These are phyloP conservation scores for Lachancea thermotolerans DNA, from an alignment of 805 yeast genomes.

Conservation along the genomic window DNA sequence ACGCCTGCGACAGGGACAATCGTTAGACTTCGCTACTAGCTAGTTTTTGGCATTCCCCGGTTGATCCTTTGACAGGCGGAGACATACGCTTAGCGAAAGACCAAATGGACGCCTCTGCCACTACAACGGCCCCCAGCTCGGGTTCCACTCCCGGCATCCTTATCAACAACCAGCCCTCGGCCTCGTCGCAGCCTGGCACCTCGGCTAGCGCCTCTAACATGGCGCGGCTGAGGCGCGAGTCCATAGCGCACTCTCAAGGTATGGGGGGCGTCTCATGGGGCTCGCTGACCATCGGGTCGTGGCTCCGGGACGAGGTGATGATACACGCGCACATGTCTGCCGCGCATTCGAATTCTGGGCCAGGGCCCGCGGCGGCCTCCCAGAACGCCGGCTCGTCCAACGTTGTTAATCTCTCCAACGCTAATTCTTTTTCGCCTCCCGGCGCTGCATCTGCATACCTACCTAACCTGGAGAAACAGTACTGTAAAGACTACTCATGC, in stretches of 20 bases:
- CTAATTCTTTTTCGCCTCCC: conserved; percentile 45
- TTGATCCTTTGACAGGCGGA: not conserved
- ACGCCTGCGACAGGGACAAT: not conserved
- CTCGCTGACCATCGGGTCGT: conserved; percentile 85
- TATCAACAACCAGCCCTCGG: conserved; percentile 7
- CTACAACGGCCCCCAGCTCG: conserved; percentile 5
- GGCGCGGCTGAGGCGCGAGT: conserved; percentile 69
- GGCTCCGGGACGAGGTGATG: conserved; percentile 92
- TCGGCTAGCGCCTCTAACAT: conserved; percentile 13
- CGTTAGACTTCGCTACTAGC: not conserved
- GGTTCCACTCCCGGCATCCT: conserved; percentile 11
- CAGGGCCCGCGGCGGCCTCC: not conserved
- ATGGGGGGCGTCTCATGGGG: conserved; percentile 99
- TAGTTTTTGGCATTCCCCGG: not conserved
- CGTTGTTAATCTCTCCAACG: conserved; percentile 2
- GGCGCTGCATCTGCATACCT: conserved; percentile 66
- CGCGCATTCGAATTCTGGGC: conserved; percentile 1
- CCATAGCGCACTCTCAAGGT: conserved; percentile 93
- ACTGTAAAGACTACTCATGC: conserved; percentile 93
- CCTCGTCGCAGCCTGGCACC: conserved; percentile 8
- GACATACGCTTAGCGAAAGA: not conserved
- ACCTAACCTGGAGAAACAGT: conserved; percentile 90
- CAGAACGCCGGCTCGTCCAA: not conserved
- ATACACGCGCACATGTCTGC: conserved; percentile 34
- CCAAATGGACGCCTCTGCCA: conserved; percentile 5